Base-by-base conservation (phyloP, 108 stramenopile species). In the Cyclotella cryptica region DNA sequence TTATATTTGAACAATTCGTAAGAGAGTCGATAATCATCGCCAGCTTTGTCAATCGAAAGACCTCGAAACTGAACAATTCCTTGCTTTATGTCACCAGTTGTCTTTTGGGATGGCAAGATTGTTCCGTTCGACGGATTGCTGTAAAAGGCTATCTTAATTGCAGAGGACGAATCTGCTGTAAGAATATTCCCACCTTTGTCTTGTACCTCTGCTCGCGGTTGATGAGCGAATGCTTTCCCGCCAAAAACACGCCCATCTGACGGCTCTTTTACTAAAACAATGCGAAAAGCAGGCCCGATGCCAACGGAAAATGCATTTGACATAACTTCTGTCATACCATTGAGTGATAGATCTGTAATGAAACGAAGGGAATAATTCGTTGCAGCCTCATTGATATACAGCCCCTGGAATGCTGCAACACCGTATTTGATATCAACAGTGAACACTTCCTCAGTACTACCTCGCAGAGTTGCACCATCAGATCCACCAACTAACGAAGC, bases 161-260 rank as follows among this genome's bases (percentile, higher is more conserved):
- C 78, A 5, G 74, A 84, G 21, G 63, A 49, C 15, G 81, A 87
- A 67, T 87, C 83, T 18, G 40, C 42, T 30, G 45, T 47, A 41
- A 87, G 49, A 42, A 84, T 21, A 72, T 86, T 86, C 3, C 79
- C 74, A 66, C 86, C 86, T 27, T 73, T 68, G 69, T 86, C 86
- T 2, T 74, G 60, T 19, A 86, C 71, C 71, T 80, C 66, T 18
- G 77, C 58, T 26, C 62, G 57, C 41, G 86, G 86, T 68, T 86
- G 86, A 21, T 71, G 27, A 15, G 53, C 26, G 64, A 86, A 84
- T 29, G 82, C 68, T 29, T 67, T 77, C 6, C 86, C 86, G n/a
- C 86, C 86, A 51, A 71, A 58, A 14, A 81, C 75, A 19, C 47
- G 27, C 28, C 83, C 78, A 64, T 66, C 30, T 22, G 79, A 80